Base-by-base conservation (phyloP, 306 rosid genomes). In the Trifolium repens region DNA sequence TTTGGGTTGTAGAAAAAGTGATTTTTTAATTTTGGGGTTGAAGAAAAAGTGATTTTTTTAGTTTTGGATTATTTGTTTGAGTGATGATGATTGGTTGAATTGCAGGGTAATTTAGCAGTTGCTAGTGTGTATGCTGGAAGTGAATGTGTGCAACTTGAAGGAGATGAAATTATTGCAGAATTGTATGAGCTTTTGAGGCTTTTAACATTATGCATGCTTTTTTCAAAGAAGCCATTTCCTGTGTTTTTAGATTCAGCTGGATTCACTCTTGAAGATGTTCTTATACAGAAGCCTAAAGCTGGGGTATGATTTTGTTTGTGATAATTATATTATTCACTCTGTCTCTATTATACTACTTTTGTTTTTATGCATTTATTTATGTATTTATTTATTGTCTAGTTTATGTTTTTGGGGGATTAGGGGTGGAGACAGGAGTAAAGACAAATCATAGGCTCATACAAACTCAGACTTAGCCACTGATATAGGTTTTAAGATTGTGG, bases 231-330 rank as follows among this genome's bases (percentile, higher is more conserved):
- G 80, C 91, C 96, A 14, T 94, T 91, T 79, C 96, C 88, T 26
- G 94, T 94, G 78, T 92, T 94, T 85, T 86, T 94, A 81, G 97
- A 90, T 67, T 87, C 96, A 69, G 91, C 97, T 44, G 96, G 97
- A 69, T 94, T 85, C 74, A 42, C 90, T 2, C 71, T 42, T 76
- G 92, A 94, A 8, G 96, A 89, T 79, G 97, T 94, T 15, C 98
- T 94, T 55, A 66, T 91, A 12, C 98, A 94, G 87, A 89, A 87
- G 86, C 97, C 97, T 44, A 94, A 94, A 80, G 99, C 99, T 70
- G 99, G 79, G 96, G 99, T 94, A 80, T 26, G 88, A 1, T 26
- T 43, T 67, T 30, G 15, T 67, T 77, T 73, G 63, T 75, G 47
- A 34, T 68, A 67, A 14, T 58, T 58, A 58, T 8, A 14, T 67